Evolutionary conservation across 495 filamentous ascomycete genomes (phyloP).

Genomic region (Penicillium turbatum): DNA sequence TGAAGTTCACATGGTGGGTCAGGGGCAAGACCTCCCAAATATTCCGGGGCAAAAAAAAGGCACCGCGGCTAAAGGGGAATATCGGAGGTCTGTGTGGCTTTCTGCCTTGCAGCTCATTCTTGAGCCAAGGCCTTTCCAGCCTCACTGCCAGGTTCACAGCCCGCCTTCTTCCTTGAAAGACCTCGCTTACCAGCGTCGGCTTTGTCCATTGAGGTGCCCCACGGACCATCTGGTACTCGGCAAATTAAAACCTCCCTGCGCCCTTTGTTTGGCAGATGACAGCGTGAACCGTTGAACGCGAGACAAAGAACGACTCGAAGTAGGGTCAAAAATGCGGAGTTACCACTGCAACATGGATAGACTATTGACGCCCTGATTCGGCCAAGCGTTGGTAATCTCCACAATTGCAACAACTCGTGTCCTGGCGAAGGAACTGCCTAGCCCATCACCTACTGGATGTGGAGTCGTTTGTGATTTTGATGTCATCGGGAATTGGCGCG

Average conservation of each 20-base stretch:
- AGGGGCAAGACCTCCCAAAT: not conserved
- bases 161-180: not conserved
- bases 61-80: not conserved
- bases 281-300: not conserved
- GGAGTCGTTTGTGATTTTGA: not conserved
- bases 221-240: not conserved
- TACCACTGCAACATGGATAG: not conserved
- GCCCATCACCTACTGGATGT: too few relatives aligned
- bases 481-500: slow-evolving; percentile 1
- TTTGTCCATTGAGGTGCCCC: not conserved
- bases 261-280: not conserved
- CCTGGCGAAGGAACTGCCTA: too few relatives aligned
- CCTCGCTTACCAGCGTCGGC: not conserved
- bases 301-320: too few relatives aligned
- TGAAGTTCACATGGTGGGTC: not conserved
- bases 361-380: not conserved
- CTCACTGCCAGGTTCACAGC: not conserved
- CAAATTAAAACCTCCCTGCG: not conserved
- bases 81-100: not conserved
- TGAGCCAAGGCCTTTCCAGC: not conserved
- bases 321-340: too few relatives aligned
- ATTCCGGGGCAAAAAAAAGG: not conserved
- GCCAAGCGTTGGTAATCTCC: not conserved
- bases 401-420: not conserved
- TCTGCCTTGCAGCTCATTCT: not conserved